Evolutionary conservation across 202 grass and related monocot genomes (phyloP).

Genomic region (Bolboschoenoplectus hybrid): DNA sequence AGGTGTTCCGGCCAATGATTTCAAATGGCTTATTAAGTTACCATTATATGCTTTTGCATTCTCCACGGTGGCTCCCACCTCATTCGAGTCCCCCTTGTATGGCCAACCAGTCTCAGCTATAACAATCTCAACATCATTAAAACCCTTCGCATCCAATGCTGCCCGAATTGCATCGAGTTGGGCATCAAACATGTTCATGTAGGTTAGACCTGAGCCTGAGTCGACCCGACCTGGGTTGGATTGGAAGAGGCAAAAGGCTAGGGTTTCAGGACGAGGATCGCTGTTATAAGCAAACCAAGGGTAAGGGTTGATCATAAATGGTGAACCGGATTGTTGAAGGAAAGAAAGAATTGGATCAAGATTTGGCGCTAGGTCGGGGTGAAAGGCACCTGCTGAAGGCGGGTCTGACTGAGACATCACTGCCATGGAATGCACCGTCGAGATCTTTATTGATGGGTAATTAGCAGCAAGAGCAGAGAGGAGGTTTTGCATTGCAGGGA

Average conservation of each 20-base stretch:
- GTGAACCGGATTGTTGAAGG: slow-evolving; percentile 66
- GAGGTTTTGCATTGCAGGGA: slow-evolving; percentile 98
- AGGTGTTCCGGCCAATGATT: slow-evolving; percentile 69
- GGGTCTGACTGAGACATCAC: slow-evolving; percentile 82
- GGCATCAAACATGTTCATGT: slow-evolving; percentile 99
- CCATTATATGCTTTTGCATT: slow-evolving; percentile 82
- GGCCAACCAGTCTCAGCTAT: slow-evolving; percentile 98
- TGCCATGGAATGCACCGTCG: slow-evolving; percentile 95
- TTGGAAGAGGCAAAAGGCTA: slow-evolving; percentile 98
- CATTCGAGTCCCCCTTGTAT: slow-evolving; percentile 75
- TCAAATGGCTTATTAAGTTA: slow-evolving; percentile 85
- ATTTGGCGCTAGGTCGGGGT: slow-evolving; percentile 53
- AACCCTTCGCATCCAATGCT: slow-evolving; percentile 74
- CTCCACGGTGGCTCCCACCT: slow-evolving; percentile 73
- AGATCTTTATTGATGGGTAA: slow-evolving; percentile 65
- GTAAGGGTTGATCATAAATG: slow-evolving; percentile 99
- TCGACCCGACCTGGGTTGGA: slow-evolving; percentile 76
- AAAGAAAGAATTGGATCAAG: slow-evolving; percentile 84
- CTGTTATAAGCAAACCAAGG: slow-evolving; percentile 91
- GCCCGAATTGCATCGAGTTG: slow-evolving; percentile 87
- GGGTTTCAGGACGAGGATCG: slow-evolving; percentile 82
- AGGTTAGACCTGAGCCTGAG: slow-evolving; percentile 65
- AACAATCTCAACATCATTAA: slow-evolving; percentile 68
- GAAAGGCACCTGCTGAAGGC: slow-evolving; percentile 86
- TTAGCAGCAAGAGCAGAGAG: slow-evolving; percentile 61